Evolutionary conservation across 768 basidiomycete genomes (phyloP).

Genomic region (Terana coerulea): DNA sequence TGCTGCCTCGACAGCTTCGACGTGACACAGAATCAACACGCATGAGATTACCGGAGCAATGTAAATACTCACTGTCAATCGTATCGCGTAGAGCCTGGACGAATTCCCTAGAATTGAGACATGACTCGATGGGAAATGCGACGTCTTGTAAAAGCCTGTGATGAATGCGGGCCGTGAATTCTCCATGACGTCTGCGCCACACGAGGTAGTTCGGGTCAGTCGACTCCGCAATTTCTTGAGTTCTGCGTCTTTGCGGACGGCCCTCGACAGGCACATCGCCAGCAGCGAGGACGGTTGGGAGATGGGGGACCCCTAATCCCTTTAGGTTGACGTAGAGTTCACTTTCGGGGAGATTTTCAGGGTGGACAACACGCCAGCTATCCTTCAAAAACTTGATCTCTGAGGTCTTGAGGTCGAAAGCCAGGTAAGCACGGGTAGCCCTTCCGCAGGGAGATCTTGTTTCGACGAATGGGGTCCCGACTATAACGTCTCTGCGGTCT

Average conservation of each 20-base stretch:
- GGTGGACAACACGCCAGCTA: neutral
- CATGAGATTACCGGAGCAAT: no score
- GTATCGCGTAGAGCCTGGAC: neutral
- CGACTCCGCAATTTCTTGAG: neutral
- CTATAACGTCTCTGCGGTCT: neutral
- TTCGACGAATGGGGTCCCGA: neutral
- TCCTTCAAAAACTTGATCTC: conserved; percentile 3
- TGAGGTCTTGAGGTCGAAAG: neutral
- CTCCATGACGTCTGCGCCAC: neutral
- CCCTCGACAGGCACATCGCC: neutral
- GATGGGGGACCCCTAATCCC: neutral
- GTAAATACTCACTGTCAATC: neutral
- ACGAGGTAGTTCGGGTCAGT: neutral
- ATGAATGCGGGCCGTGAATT: neutral
- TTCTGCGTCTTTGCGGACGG: neutral
- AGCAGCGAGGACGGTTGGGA: neutral
- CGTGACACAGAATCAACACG: no score
- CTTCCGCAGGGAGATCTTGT: neutral
- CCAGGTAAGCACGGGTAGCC: neutral
- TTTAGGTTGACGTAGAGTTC: neutral
- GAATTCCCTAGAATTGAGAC: neutral
- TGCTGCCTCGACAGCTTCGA: neutral
- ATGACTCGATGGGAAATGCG: neutral
- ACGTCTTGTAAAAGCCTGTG: conserved; percentile 8
- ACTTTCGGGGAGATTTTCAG: neutral